Percentiles rank a stretch among this genome's conserved stretches.
Conservation (phyloP, 2,329 filamentous ascomycete species). For the Diaporthe helianthi region DNA sequence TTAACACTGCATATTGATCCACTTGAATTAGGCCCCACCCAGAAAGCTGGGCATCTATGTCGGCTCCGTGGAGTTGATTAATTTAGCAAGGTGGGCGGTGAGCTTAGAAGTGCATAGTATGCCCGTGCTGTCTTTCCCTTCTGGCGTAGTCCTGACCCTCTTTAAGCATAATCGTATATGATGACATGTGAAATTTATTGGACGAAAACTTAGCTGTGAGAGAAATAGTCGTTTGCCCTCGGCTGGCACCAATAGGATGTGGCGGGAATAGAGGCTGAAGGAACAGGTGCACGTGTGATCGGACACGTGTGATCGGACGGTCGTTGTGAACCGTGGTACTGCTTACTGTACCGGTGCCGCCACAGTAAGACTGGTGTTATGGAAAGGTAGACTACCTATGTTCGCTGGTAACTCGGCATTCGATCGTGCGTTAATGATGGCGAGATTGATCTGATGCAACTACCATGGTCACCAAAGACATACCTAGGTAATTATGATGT, state of each 20-base stretch:
- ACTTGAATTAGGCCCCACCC: conserved; percentile 6
- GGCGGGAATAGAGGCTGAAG: neutral
- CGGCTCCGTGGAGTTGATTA: conserved; percentile 18
- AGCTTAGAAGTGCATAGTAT: conserved; percentile 2
- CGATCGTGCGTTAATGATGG: conserved; percentile 4
- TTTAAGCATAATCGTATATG: conserved; percentile 11
- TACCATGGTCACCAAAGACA: neutral
- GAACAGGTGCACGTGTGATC: no score
- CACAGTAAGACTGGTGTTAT: neutral
- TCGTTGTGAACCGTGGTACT: neutral
- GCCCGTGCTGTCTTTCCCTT: neutral
- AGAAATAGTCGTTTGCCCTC: neutral
- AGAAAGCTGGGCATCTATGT: neutral
- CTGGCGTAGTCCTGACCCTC: conserved; percentile 8
- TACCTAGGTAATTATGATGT: neutral
- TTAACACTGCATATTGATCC: conserved; percentile 1
- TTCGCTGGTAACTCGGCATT: conserved; percentile 22
- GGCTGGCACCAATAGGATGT: conserved; percentile 9
- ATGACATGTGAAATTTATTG: conserved; percentile 11
- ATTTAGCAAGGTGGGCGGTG: conserved; percentile 6
- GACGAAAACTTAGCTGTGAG: neutral
- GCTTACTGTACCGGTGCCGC: neutral
- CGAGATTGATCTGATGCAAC: neutral
- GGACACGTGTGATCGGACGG: neutral
- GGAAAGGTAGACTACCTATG: neutral